Percentiles rank a stretch among this genome's conserved stretches.
Evolutionary conservation across 345 rosid genomes (phyloP).

Genomic region (Rhodamnia argentea): DNA sequence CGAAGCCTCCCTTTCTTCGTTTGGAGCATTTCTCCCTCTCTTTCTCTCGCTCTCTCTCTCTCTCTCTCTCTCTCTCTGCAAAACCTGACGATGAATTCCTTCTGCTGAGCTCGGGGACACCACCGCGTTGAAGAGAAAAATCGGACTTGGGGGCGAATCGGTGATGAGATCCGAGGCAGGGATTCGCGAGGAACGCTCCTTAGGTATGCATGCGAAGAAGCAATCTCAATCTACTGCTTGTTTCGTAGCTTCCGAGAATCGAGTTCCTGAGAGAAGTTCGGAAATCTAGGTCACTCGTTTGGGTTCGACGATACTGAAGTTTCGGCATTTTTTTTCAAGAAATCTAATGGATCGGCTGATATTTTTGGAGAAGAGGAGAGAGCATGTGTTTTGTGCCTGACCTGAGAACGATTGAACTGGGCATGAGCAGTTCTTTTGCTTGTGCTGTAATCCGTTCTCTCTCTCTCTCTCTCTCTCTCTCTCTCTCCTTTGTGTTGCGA

Average conservation of each 20-base stretch:
- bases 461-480: no score
- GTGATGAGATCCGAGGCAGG: neutral
- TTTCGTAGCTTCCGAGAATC: neutral
- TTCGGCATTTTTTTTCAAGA: neutral
- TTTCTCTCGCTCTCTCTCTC: neutral
- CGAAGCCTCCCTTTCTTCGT: neutral
- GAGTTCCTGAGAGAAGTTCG: neutral
- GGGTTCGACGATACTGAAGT: neutral
- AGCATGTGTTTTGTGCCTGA: neutral
- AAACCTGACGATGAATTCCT: neutral
- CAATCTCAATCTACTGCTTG: neutral
- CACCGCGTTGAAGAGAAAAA: neutral
- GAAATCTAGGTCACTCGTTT: neutral
- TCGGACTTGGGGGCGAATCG: neutral
- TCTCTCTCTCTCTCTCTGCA: neutral
- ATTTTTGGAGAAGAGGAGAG: neutral
- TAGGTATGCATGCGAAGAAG: neutral
- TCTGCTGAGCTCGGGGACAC: neutral
- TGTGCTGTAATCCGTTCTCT: neutral
- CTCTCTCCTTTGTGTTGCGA: neutral
- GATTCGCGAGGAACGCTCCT: neutral
- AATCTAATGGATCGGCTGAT: neutral
- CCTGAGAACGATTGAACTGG: neutral
- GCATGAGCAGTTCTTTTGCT: neutral
- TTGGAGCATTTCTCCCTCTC: neutral